phyloP scores from a whole-genome alignment of 1,139 yeast species.

The Hansenula sp. region DNA sequence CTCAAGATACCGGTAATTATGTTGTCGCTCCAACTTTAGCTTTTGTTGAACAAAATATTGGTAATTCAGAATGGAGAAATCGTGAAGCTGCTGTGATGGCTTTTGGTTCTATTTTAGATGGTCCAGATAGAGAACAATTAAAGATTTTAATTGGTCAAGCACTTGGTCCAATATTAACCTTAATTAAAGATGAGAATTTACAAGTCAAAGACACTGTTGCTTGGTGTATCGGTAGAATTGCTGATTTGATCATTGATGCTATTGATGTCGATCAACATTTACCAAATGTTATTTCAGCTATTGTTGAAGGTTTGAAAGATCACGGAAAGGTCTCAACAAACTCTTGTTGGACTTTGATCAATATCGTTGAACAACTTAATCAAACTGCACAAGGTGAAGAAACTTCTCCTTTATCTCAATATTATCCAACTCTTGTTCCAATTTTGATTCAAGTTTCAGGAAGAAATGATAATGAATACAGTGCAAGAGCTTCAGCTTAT shows the following conservation, averaged over 20 bases:
- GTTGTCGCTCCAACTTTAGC: slow-evolving; percentile 80
- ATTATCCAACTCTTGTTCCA: slow-evolving; percentile 65
- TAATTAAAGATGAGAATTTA: slow-evolving; percentile 68
- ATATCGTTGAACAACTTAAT: slow-evolving; percentile 80
- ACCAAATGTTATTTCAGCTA: slow-evolving; percentile 66
- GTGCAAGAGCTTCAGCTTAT: slow-evolving; percentile 92
- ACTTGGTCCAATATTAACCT: slow-evolving; percentile 64
- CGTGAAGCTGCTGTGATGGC: slow-evolving; percentile 99
- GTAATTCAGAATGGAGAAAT: slow-evolving; percentile 66
- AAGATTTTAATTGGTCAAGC: slow-evolving; percentile 73
- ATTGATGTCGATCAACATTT: slow-evolving; percentile 62
- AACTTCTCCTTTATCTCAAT: slow-evolving; percentile 67
- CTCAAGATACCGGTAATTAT: slow-evolving; percentile 82
- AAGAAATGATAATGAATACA: slow-evolving; percentile 74
- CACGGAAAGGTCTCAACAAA: slow-evolving; percentile 91
- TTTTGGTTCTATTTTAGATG: slow-evolving; percentile 93
- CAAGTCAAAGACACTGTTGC: slow-evolving; percentile 97
- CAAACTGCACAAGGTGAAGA: slow-evolving; percentile 49
- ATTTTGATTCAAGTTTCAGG: slow-evolving; percentile 65
- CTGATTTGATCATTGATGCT: slow-evolving; percentile 80
- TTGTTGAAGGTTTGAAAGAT: slow-evolving; percentile 74
- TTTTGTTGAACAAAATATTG: slow-evolving; percentile 75
- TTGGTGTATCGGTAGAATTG: slow-evolving; percentile 96
- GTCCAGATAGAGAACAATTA: slow-evolving; percentile 78
- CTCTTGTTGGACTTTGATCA: slow-evolving; percentile 96